Percentiles rank a stretch among this genome's conserved stretches.
These are phyloP conservation scores for Grammothele lineata DNA, from an alignment of 768 basidiomycete species.

Conservation along the genomic window DNA sequence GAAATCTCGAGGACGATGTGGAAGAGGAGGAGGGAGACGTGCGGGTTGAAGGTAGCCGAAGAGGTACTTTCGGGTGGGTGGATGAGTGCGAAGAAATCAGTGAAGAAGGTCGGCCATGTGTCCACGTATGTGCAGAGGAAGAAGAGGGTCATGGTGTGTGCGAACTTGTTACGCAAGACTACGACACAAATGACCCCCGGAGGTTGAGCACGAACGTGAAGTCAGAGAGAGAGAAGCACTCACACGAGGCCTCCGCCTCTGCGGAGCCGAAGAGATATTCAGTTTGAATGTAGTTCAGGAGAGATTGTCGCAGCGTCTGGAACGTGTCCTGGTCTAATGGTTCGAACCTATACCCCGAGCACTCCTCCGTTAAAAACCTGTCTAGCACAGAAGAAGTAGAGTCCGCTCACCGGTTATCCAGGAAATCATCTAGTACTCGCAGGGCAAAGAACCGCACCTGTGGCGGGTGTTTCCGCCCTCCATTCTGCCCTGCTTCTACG, in stretches of 20 bases:
- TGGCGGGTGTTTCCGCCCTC: conserved; percentile 61
- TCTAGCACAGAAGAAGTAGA: too few species aligned
- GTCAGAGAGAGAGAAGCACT: conserved; percentile 28
- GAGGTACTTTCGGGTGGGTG: conserved; percentile 54
- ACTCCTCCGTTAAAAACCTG: too few species aligned
- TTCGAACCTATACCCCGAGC: conserved; percentile 51
- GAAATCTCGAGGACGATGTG: conserved; percentile 93
- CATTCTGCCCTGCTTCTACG: conserved; percentile 54
- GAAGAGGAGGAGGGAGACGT: conserved; percentile 86
- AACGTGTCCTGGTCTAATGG: conserved; percentile 68
- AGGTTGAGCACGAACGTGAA: conserved; percentile 4
- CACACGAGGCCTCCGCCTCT: conserved; percentile 78
- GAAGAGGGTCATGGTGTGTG: conserved; percentile 83
- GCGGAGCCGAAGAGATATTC: conserved; percentile 87
- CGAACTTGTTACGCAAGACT: conserved; percentile 95
- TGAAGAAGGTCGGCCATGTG: conserved; percentile 85
- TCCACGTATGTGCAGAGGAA: conserved; percentile 85
- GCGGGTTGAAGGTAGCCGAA: conserved; percentile 66
- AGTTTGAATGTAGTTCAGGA: conserved; percentile 78
- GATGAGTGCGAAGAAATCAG: conserved; percentile 71
- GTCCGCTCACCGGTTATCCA: conserved; percentile 75
- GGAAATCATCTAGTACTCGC: conserved; percentile 75
- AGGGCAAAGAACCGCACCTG: conserved; percentile 80
- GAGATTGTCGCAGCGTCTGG: conserved; percentile 65
- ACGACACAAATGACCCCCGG: conserved; percentile 9